Percentiles rank a stretch among this genome's conserved stretches.
Evolutionary conservation across 2,329 filamentous ascomycete species (phyloP).

Genomic region (Botrytis pseudocinerea): DNA sequence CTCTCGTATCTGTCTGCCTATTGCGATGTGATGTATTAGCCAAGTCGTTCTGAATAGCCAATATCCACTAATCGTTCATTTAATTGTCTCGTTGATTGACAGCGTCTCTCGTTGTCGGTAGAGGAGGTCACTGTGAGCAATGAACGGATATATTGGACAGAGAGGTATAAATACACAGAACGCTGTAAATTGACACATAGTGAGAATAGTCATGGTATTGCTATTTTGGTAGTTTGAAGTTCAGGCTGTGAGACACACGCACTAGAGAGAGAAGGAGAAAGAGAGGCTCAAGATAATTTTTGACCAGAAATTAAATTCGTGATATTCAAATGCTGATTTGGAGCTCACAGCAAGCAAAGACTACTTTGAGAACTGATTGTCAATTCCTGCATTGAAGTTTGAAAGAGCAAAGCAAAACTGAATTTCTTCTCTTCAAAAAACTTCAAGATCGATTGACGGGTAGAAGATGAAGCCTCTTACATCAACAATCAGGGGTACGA

Average conservation of each 20-base stretch:
- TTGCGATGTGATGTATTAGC: neutral
- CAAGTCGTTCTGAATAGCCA: accelerated
- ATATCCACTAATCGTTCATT: neutral
- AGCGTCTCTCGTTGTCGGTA: neutral
- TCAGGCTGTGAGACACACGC: neutral
- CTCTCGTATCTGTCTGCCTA: neutral
- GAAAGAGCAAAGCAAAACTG: neutral
- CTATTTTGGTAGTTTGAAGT: neutral
- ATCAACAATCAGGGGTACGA: neutral
- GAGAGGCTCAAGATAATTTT: neutral
- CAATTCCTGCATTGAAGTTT: no score
- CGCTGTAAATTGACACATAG: neutral
- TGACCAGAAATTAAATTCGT: neutral
- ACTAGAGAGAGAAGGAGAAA: neutral
- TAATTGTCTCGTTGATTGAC: neutral
- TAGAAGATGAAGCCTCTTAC: neutral
- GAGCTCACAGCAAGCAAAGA: neutral
- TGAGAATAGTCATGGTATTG: neutral
- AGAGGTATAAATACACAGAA: neutral
- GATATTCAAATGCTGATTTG: neutral
- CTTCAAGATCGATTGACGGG: neutral
- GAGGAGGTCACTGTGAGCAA: neutral
- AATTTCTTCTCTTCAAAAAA: no score
- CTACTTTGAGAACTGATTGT: neutral
- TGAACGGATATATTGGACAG: neutral